Evolutionary conservation across 2,329 filamentous ascomycete species (phyloP).

Genomic region (Neophaeococcomyces aloes): DNA sequence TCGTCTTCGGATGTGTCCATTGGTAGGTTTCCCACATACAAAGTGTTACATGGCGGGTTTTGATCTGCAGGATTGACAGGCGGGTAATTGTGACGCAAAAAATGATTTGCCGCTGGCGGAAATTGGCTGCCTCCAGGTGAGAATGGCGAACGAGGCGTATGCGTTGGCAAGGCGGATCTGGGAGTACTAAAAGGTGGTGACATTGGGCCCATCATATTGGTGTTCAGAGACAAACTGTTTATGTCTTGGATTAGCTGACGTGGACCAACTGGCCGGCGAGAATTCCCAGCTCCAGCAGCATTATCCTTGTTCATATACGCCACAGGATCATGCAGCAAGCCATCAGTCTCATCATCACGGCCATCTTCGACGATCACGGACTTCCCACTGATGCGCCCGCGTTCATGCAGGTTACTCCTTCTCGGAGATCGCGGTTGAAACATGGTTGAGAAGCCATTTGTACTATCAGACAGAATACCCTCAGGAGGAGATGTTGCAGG

Average conservation of each 20-base stretch:
- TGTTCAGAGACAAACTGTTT: slow-evolving; percentile 60
- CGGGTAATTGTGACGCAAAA: slow-evolving; percentile 59
- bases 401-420: slow-evolving; percentile 40
- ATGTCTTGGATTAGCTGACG: slow-evolving; percentile 61
- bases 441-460: slow-evolving; percentile 42
- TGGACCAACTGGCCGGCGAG: slow-evolving; percentile 60
- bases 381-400: slow-evolving; percentile 46
- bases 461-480: slow-evolving; percentile 42
- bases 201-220: slow-evolving; percentile 35
- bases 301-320: slow-evolving; percentile 61
- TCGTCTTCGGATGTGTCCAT: slow-evolving; percentile 91
- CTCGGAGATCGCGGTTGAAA: slow-evolving; percentile 54
- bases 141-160: slow-evolving; percentile 45
- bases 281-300: slow-evolving; percentile 28
- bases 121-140: slow-evolving; percentile 47
- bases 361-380: slow-evolving; percentile 54
- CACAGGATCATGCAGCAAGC: slow-evolving; percentile 52
- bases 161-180: slow-evolving; percentile 38
- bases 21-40: slow-evolving; percentile 95
- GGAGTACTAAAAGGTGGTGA: slow-evolving; percentile 40
- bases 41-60: slow-evolving; percentile 93
- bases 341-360: slow-evolving; percentile 50
- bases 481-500: slow-evolving; percentile 34
- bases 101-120: slow-evolving; percentile 47
- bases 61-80: slow-evolving; percentile 90